phyloP scores from a whole-genome alignment of 2,329 filamentous ascomycete species.

The Fusarium concolor region DNA sequence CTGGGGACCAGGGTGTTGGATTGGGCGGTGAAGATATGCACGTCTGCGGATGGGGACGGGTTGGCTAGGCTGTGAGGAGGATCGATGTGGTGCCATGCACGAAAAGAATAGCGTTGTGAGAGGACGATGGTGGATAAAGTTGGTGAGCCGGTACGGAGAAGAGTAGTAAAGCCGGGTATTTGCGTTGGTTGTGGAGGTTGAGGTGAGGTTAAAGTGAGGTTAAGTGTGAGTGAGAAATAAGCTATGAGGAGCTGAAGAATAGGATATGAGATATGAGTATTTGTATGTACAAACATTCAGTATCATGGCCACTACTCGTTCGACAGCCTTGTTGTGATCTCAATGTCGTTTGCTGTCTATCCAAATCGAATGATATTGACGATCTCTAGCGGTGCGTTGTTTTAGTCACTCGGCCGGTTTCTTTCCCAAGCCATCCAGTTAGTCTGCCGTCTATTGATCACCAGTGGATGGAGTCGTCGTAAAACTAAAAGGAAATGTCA shows the following conservation, averaged over 20 bases:
- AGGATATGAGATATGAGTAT: background rate
- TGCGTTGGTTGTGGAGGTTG: background rate
- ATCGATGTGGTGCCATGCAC: slow-evolving; percentile 44
- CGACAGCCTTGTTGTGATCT: background rate
- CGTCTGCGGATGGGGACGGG: slow-evolving; percentile 11
- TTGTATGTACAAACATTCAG: background rate
- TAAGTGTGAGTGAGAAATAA: background rate
- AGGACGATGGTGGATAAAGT: slow-evolving; percentile 13
- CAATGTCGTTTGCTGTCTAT: background rate
- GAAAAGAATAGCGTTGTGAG: slow-evolving; percentile 39
- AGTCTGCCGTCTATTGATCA: slow-evolving; percentile 17
- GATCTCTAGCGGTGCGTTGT: slow-evolving; percentile 26
- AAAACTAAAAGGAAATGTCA: slow-evolving; percentile 14
- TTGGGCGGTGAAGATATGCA: slow-evolving; percentile 46
- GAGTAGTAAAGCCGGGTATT: slow-evolving; percentile 21
- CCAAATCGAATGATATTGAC: slow-evolving; percentile 21
- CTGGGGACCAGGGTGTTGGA: slow-evolving; percentile 20
- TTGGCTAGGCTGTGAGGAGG: background rate
- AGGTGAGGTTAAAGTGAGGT: background rate
- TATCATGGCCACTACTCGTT: background rate
- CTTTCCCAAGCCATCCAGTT: slow-evolving; percentile 6
- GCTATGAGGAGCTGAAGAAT: background rate
- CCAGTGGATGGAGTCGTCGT: background rate
- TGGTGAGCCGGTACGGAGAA: background rate
- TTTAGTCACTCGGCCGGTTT: slow-evolving; percentile 3